phyloP scores from a whole-genome alignment of 2,329 filamentous ascomycete species.

The Talaromyces pinophilus region DNA sequence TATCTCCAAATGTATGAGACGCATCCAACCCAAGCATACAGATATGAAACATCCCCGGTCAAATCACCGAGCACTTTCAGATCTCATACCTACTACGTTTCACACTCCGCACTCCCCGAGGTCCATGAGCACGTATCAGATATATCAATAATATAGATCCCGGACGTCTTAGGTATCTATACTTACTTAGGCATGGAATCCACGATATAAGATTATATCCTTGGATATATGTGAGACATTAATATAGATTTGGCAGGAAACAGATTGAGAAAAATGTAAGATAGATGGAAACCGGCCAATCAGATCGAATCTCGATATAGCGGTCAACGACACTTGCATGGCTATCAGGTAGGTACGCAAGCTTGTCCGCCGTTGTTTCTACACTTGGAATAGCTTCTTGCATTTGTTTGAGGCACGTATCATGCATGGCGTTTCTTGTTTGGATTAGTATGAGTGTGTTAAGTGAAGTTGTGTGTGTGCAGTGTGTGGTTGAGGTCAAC shows the following conservation, averaged over 20 bases:
- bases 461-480: not conserved
- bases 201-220: not conserved
- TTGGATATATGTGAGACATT: not conserved
- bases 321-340: slow-evolving; percentile 6
- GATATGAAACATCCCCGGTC: not conserved
- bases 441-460: not conserved
- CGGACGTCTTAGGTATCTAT: not conserved
- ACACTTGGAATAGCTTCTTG: not conserved
- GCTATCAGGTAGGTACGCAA: not conserved
- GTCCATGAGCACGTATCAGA: not conserved
- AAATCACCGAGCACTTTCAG: not conserved
- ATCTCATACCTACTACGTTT: not conserved
- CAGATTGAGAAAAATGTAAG: not conserved
- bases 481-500: not conserved
- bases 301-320: not conserved
- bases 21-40: not conserved
- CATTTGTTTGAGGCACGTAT: not conserved
- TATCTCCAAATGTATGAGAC: not conserved
- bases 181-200: not conserved
- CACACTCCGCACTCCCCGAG: slow-evolving; percentile 1
- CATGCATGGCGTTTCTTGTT: slow-evolving; percentile 6
- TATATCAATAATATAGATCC: not conserved
- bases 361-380: not conserved
- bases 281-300: slow-evolving; percentile 1
- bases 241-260: not conserved